Evolutionary conservation across 805 yeast genomes (phyloP), one percentile per base, ranked within the genome.

Genomic region (Yarrowia divulgata): DNA sequence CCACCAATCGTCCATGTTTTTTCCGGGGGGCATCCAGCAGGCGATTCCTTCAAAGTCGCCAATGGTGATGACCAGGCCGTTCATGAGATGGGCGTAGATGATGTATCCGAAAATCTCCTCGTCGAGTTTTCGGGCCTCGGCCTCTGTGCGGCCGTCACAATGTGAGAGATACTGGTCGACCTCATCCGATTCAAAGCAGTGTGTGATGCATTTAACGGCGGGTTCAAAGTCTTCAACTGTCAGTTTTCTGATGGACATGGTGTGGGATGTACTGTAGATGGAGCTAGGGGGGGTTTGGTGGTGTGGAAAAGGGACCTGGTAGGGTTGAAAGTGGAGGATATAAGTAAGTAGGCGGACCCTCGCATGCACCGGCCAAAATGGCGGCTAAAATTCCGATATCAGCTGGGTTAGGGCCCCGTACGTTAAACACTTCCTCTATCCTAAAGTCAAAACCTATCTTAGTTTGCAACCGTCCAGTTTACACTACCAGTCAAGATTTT

Each of bases 161-260:
- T 80, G 67, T 83, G 85, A 70, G 83, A 80, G 70, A 71, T 85
- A 86, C 71, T 81, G 80, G 70, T 84, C 82, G 72, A 85, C 85
- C 39, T 85, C 82, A 75, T 86, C 89, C 66, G 84, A 83, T 72
- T 81, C 83, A 74, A 86, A 86, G 45, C 88, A 85, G 68, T 84
- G 77, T 68, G 81, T 81, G 67, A 86, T 78, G 8, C 88, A 85
- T 69, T 80, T 80, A 32, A 88, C 88, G 35, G 87, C 87, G 70
- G 85, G 81, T 70, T 82, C 68, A 63, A 63, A 63, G 37, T 63
- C 68, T 18, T 37, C 68, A 23, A 63, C 68, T 23, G 68, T 48
- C 13, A 63, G 57, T 63, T 49, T 63, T 63, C 68, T 37, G 19
- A 63, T 63, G 2, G 68, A 48, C 68, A 63, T 63, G 54, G n/a